Conservation (phyloP, 2,329 filamentous ascomycete species). For the Dothistroma pini region DNA sequence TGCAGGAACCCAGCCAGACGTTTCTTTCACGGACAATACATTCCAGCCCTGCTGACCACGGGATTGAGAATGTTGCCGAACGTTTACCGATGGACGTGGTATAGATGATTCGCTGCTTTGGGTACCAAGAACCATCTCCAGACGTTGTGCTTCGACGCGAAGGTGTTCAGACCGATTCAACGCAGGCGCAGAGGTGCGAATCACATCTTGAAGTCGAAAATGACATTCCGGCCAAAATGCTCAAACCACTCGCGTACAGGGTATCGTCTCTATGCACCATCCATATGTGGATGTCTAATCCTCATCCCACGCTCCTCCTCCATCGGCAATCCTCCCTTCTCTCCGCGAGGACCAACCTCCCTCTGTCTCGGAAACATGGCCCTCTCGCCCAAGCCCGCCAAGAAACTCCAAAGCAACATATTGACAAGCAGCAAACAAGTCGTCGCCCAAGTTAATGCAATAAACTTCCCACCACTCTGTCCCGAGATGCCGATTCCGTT, state of each 20-base stretch:
- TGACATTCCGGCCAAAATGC: too few relatives aligned
- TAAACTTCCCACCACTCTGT: slow-evolving; percentile 52
- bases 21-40: too few relatives aligned
- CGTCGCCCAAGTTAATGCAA: slow-evolving; percentile 58
- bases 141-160: too few relatives aligned
- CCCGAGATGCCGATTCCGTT: slow-evolving; percentile 48
- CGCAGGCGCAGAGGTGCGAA: too few relatives aligned
- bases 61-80: too few relatives aligned
- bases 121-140: too few relatives aligned
- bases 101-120: too few relatives aligned
- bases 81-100: too few relatives aligned
- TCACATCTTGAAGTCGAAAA: too few relatives aligned
- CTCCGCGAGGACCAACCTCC: neutral
- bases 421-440: slow-evolving; percentile 35
- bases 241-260: neutral
- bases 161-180: too few relatives aligned
- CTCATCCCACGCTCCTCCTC: slow-evolving; percentile 2
- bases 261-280: neutral
- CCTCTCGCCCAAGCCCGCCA: slow-evolving; percentile 14
- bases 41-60: too few relatives aligned
- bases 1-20: too few relatives aligned
- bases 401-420: slow-evolving; percentile 16
- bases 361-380: neutral
- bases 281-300: slow-evolving; percentile 4
- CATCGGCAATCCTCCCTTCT: neutral